phyloP scores from a whole-genome alignment of 2,329 filamentous ascomycete genomes.

The Didymella lethalis region DNA sequence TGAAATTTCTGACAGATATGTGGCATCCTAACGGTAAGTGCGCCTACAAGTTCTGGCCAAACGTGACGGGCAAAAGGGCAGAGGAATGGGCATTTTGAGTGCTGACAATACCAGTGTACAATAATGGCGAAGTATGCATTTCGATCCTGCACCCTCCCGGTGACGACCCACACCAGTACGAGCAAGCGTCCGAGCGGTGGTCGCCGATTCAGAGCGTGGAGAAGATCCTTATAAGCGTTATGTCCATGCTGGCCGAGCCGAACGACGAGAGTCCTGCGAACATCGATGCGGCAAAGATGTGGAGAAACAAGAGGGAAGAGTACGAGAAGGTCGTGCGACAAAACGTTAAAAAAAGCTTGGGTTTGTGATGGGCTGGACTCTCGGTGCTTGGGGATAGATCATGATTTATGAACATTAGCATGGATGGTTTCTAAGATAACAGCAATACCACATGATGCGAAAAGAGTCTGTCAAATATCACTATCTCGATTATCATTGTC shows the following conservation, averaged over 20 bases:
- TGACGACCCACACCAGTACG: constrained; percentile 94
- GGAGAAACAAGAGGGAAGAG: constrained; percentile 80
- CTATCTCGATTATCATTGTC: background rate
- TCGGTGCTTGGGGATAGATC: background rate
- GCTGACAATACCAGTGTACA: constrained; percentile 67
- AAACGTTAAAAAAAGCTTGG: constrained; percentile 51
- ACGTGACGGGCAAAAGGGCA: too few species aligned
- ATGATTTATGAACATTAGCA: constrained; percentile 26
- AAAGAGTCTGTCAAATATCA: background rate
- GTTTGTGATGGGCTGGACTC: constrained; percentile 31
- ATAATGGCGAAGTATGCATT: constrained; percentile 89
- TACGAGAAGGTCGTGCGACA: constrained; percentile 81
- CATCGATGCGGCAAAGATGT: constrained; percentile 87
- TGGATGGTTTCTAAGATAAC: constrained; percentile 19
- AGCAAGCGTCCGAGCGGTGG: constrained; percentile 89
- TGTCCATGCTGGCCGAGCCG: constrained; percentile 88
- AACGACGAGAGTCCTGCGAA: constrained; percentile 97
- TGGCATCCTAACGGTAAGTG: constrained; percentile 87
- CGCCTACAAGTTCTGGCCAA: too few species aligned
- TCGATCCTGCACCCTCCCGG: constrained; percentile 95
- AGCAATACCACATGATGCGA: background rate
- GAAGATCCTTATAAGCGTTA: constrained; percentile 90
- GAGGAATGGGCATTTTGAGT: too few species aligned
- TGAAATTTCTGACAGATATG: constrained; percentile 84
- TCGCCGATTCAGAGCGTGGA: constrained; percentile 93